Conservation (phyloP, 1,139 yeast genomes). For the Suhomyces chickasaworum region DNA sequence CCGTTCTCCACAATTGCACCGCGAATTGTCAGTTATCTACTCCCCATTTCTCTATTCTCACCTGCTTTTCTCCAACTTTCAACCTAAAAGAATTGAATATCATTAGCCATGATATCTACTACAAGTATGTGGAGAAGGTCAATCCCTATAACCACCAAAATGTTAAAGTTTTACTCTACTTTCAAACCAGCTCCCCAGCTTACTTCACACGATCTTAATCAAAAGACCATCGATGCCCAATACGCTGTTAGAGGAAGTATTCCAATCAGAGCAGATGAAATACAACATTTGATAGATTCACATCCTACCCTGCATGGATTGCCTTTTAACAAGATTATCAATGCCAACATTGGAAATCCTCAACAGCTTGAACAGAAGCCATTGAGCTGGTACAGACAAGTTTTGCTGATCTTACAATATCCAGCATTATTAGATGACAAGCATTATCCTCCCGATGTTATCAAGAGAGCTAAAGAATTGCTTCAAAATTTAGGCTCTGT, state of each 20-base stretch:
- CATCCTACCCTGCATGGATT: conserved; percentile 57
- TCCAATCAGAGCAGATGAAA: conserved; percentile 90
- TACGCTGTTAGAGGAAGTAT: conserved; percentile 95
- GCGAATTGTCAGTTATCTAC: background rate
- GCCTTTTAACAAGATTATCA: conserved; percentile 77
- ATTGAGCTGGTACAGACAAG: conserved; percentile 92
- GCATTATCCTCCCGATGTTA: conserved; percentile 68
- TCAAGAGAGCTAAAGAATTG: conserved; percentile 64
- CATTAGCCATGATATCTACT: background rate
- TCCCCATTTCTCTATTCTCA: conserved; percentile 1
- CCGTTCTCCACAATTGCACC: background rate
- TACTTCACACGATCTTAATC: conserved; percentile 59
- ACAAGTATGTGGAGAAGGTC: conserved; percentile 1
- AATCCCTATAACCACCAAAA: background rate
- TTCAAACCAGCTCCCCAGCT: conserved; percentile 18
- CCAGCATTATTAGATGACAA: conserved; percentile 59
- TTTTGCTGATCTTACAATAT: conserved; percentile 79
- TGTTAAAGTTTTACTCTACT: conserved; percentile 4
- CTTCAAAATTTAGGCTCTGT: conserved; percentile 72
- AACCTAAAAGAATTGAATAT: background rate
- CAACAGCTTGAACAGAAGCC: conserved; percentile 95
- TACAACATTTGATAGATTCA: conserved; percentile 53
- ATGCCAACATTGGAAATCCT: conserved; percentile 96
- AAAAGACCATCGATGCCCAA: conserved; percentile 76
- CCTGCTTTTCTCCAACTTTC: background rate